These are phyloP conservation scores for Neodidymelliopsis sp. DNA, from an alignment of 2,329 filamentous ascomycete species.

Conservation along the genomic window DNA sequence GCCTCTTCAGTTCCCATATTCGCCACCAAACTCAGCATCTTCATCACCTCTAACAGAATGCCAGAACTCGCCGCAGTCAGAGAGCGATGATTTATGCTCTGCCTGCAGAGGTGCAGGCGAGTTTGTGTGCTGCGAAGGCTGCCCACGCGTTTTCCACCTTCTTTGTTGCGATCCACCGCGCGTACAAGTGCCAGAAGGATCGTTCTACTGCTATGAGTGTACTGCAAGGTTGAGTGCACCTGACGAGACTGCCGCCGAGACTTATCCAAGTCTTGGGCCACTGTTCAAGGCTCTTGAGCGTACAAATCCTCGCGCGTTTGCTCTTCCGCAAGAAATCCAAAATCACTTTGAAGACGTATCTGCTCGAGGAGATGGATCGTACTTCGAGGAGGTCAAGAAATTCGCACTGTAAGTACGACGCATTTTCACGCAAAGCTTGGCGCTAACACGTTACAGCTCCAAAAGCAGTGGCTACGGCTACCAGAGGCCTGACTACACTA, in stretches of 20 bases:
- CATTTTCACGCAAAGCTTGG: constrained; percentile 32
- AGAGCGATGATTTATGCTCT: constrained; percentile 91
- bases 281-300: constrained; percentile 71
- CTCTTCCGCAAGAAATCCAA: constrained; percentile 73
- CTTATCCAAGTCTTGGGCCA: constrained; percentile 58
- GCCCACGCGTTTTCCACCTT: constrained; percentile 88
- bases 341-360: constrained; percentile 81
- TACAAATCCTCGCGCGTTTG: constrained; percentile 75
- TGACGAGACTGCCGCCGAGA: constrained; percentile 36
- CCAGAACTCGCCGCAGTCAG: constrained; percentile 49
- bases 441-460: constrained; percentile 43
- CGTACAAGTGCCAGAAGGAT: constrained; percentile 40
- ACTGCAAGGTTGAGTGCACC: constrained; percentile 28
- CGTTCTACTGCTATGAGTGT: constrained; percentile 77
- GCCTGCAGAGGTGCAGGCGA: constrained; percentile 84
- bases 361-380: constrained; percentile 79
- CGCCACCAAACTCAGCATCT: constrained; percentile 44
- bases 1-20: constrained; percentile 44
- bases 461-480: constrained; percentile 52
- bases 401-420: constrained; percentile 64
- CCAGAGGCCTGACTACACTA: constrained; percentile 57
- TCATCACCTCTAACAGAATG: constrained; percentile 52
- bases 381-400: constrained; percentile 71
- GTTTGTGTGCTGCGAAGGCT: constrained; percentile 93
- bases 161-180: constrained; percentile 82